Conservation (phyloP, 768 basidiomycete species). For the Chalciporus chontae region DNA sequence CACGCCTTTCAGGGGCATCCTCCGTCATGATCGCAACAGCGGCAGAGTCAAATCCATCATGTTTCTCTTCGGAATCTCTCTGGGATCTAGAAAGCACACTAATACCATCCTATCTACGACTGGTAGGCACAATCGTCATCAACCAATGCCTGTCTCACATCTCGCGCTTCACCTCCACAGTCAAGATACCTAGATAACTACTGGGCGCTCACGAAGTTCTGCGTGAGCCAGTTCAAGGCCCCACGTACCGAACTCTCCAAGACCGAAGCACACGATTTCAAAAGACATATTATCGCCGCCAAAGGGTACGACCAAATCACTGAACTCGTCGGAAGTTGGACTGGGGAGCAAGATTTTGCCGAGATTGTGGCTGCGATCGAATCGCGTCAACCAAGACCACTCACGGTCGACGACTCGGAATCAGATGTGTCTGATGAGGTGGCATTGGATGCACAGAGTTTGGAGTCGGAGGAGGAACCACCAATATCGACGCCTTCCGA, state of each 20-base stretch:
- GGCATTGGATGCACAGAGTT: neutral
- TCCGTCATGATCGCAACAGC: constrained; percentile 97
- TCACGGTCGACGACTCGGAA: constrained; percentile 10
- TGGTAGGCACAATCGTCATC: constrained; percentile 43
- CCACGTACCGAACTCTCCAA: constrained; percentile 54
- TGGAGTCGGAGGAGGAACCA: constrained; percentile 33
- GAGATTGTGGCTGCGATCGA: constrained; percentile 50
- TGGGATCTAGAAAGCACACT: constrained; percentile 66
- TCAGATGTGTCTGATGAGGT: neutral
- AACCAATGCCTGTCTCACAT: neutral
- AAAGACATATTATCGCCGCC: constrained; percentile 51
- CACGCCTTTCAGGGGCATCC: constrained; percentile 54
- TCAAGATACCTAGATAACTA: constrained; percentile 73
- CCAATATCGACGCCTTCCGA: constrained; percentile 42
- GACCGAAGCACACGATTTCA: constrained; percentile 52
- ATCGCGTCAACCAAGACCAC: constrained; percentile 20
- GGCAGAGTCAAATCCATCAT: constrained; percentile 89
- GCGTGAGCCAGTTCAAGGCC: constrained; percentile 78
- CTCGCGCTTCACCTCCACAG: constrained; percentile 34
- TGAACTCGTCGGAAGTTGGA: constrained; percentile 49
- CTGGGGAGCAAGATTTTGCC: constrained; percentile 59
- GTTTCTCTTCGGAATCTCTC: constrained; percentile 71
- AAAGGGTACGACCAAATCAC: constrained; percentile 60
- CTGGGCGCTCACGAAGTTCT: constrained; percentile 86
- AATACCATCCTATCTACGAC: constrained; percentile 67